Evolutionary conservation across 83 land plant genomes (phyloP).

Genomic region (Diphasiastrum complanatum): DNA sequence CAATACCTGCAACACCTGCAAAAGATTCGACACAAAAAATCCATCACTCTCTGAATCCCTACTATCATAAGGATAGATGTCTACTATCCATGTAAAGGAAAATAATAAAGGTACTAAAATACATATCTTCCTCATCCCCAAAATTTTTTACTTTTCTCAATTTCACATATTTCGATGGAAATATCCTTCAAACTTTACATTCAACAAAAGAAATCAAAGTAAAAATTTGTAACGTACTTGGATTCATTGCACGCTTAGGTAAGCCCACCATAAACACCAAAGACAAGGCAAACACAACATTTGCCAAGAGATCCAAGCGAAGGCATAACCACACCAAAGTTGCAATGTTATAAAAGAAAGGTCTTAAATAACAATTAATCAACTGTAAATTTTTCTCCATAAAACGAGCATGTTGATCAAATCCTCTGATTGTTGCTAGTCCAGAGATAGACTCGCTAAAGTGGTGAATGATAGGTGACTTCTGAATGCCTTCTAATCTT

Average conservation of each 20-base stretch:
- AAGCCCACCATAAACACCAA: constrained; percentile 58
- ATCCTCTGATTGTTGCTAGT: constrained; percentile 65
- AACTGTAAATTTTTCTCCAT: constrained; percentile 36
- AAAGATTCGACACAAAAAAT: not conserved
- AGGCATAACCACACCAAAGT: constrained; percentile 75
- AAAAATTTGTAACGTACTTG: constrained; percentile 50
- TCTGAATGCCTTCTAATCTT: constrained; percentile 50
- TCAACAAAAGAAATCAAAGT: not conserved
- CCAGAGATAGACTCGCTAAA: constrained; percentile 75
- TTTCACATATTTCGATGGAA: not conserved
- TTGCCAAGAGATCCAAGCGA: constrained; percentile 53
- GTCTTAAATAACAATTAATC: constrained; percentile 52
- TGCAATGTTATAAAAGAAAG: constrained; percentile 60
- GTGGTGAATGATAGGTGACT: constrained; percentile 81
- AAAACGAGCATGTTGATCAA: constrained; percentile 55
- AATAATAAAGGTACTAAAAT: too few relatives aligned
- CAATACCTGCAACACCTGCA: constrained; percentile 79
- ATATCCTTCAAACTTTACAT: not conserved
- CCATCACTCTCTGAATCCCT: not conserved
- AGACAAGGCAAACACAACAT: constrained; percentile 63
- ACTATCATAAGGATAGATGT: too few relatives aligned
- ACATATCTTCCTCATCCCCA: not conserved
- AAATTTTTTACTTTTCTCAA: not conserved
- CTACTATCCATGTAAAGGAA: too few relatives aligned
- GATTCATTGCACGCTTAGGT: constrained; percentile 61